These are phyloP conservation scores for Kalanchoe fedtschenkoi DNA, from an alignment of 164 flowering plant species.

Conservation along the genomic window DNA sequence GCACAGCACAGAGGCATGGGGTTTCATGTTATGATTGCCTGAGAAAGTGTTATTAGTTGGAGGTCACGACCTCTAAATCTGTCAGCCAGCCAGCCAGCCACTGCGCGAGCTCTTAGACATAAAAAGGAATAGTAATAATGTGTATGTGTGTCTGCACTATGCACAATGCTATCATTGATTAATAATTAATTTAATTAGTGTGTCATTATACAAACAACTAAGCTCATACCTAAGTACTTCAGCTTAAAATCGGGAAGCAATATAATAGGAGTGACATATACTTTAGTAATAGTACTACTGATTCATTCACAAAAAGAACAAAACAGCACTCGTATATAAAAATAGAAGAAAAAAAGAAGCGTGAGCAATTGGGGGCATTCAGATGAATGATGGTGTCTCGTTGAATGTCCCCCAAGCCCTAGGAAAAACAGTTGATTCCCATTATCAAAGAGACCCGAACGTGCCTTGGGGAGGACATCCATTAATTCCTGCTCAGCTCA, in stretches of 20 bases:
- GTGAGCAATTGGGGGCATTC: not conserved
- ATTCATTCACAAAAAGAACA: not conserved
- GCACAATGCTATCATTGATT: not conserved
- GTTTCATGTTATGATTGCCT: not conserved
- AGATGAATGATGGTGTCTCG: not conserved
- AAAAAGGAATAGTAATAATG: not conserved
- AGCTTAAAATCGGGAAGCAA: too few relatives aligned
- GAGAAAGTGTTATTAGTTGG: conserved; percentile 3
- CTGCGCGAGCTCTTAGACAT: too few relatives aligned
- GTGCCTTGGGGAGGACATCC: not conserved
- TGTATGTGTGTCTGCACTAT: conserved; percentile 1
- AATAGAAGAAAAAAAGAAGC: not conserved
- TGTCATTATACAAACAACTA: not conserved
- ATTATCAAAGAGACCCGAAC: not conserved
- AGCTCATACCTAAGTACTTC: not conserved
- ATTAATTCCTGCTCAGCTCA: too few relatives aligned
- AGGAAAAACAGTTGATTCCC: not conserved
- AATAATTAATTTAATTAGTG: not conserved
- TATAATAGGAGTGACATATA: too few relatives aligned
- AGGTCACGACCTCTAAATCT: too few relatives aligned
- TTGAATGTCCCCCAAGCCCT: not conserved
- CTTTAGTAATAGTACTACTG: too few relatives aligned
- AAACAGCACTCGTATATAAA: not conserved
- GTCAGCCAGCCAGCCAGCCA: too few relatives aligned
- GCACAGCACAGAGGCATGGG: conserved; percentile 5